Conservation (phyloP, 2,329 filamentous ascomycete genomes). For the Orbilia ellipsospora region DNA sequence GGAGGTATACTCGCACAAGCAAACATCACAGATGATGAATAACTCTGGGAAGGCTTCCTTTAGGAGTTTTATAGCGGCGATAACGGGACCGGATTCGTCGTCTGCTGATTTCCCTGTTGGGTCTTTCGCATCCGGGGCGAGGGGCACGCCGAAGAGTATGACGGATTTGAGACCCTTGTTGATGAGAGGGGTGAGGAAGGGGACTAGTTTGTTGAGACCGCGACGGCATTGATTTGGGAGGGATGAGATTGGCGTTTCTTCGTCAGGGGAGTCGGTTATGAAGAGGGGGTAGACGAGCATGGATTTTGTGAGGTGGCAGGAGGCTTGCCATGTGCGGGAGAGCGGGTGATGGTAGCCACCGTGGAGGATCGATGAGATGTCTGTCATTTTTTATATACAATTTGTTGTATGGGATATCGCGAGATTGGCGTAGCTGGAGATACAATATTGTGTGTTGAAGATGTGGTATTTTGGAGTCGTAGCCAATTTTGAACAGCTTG, state of each 20-base stretch:
- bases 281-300: conserved; percentile 99
- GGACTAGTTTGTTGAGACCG: conserved; percentile 84
- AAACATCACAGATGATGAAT: conserved; percentile 92
- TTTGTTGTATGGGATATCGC: neutral
- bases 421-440: conserved; percentile 13
- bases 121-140: conserved; percentile 84
- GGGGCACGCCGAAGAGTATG: conserved; percentile 93
- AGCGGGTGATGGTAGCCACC: conserved; percentile 84
- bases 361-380: conserved; percentile 85
- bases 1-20: conserved; percentile 97
- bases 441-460: too few relatives aligned
- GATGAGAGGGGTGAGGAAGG: conserved; percentile 86
- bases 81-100: conserved; percentile 91
- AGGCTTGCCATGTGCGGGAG: conserved; percentile 82
- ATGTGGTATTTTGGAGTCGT: conserved; percentile 30
- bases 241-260: conserved; percentile 88
- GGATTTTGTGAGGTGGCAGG: conserved; percentile 88
- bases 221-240: conserved; percentile 87
- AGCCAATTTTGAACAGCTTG: too few relatives aligned
- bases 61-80: conserved; percentile 84
- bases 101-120: conserved; percentile 90
- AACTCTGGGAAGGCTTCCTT: conserved; percentile 86
- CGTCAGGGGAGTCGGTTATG: conserved; percentile 91
- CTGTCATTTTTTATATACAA: conserved; percentile 60
- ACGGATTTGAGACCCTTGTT: conserved; percentile 91